phyloP scores from a whole-genome alignment of 2,329 filamentous ascomycete species.

The Xylariaceae sp. region DNA sequence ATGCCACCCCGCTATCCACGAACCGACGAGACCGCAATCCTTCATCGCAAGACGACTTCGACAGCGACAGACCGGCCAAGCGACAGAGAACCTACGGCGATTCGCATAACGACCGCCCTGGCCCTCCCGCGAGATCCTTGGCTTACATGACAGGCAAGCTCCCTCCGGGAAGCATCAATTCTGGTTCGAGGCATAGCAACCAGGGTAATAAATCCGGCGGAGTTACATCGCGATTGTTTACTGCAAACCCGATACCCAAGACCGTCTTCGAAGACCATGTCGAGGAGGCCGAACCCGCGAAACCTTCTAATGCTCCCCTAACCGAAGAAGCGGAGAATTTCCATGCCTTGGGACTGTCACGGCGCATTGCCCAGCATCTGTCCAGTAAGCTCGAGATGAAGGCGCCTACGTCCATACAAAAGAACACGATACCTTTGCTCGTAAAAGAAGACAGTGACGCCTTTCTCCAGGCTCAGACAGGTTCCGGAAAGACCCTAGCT shows the following conservation, averaged over 20 bases:
- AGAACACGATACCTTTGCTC: conserved; percentile 76
- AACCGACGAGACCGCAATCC: conserved; percentile 21
- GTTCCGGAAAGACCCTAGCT: conserved; percentile 95
- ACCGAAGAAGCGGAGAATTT: conserved; percentile 81
- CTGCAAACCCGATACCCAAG: conserved; percentile 73
- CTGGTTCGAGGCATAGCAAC: conserved; percentile 20
- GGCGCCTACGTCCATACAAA: conserved; percentile 90
- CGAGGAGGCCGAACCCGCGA: conserved; percentile 49
- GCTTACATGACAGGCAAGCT: conserved; percentile 35
- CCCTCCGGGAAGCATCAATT: conserved; percentile 32
- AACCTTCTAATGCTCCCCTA: conserved; percentile 87
- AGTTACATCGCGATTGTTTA: conserved; percentile 87
- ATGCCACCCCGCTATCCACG: conserved; percentile 29
- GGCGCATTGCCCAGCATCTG: conserved; percentile 73
- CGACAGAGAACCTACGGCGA: conserved; percentile 36
- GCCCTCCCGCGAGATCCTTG: conserved; percentile 22
- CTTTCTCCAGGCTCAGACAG: conserved; percentile 94
- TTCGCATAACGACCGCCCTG: conserved; percentile 9
- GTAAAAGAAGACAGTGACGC: conserved; percentile 78
- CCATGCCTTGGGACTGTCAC: conserved; percentile 75
- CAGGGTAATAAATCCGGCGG: conserved; percentile 25
- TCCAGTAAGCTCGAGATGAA: conserved; percentile 81
- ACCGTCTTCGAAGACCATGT: conserved; percentile 51
- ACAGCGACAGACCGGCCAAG: conserved; percentile 38
- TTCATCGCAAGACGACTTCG: conserved; percentile 18